Conservation (phyloP, 73 alveolate genomes). For the Symbiodinium pilosum region DNA sequence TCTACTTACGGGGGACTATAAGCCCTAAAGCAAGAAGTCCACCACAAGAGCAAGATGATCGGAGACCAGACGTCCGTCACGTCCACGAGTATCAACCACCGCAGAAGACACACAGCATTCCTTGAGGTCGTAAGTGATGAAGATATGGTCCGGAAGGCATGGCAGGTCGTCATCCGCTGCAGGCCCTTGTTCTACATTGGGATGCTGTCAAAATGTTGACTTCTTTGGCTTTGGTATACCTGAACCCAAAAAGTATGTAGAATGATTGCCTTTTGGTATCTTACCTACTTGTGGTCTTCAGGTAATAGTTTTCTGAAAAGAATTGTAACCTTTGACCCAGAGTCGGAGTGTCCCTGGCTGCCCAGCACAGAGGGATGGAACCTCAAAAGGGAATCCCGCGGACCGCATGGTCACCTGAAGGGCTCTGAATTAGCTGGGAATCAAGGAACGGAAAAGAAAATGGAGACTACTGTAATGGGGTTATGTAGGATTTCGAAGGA, state of each 20-base stretch:
- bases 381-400: not conserved
- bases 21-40: not conserved
- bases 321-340: too few relatives aligned
- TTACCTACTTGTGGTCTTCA: too few relatives aligned
- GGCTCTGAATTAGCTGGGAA: too few relatives aligned
- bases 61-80: not conserved
- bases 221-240: not conserved
- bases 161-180: not conserved
- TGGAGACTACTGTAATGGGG: too few relatives aligned
- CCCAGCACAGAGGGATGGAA: not conserved
- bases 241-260: too few relatives aligned
- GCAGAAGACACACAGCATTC: not conserved
- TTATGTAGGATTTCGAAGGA: too few relatives aligned
- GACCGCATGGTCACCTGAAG: not conserved
- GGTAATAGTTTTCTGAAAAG: too few relatives aligned
- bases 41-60: constrained; percentile 51
- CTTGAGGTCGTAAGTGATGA: not conserved
- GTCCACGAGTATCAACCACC: constrained; percentile 22
- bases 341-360: not conserved
- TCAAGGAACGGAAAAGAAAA: too few relatives aligned
- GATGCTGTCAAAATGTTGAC: not conserved
- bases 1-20: too few relatives aligned
- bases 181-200: too few relatives aligned
- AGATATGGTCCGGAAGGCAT: constrained; percentile 62
- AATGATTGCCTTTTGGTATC: too few relatives aligned